A percentile compares a stretch with the other conserved stretches of the same genome.
Evolutionary conservation across 345 rosid genomes (phyloP).

Genomic region (Physaria fendleri): DNA sequence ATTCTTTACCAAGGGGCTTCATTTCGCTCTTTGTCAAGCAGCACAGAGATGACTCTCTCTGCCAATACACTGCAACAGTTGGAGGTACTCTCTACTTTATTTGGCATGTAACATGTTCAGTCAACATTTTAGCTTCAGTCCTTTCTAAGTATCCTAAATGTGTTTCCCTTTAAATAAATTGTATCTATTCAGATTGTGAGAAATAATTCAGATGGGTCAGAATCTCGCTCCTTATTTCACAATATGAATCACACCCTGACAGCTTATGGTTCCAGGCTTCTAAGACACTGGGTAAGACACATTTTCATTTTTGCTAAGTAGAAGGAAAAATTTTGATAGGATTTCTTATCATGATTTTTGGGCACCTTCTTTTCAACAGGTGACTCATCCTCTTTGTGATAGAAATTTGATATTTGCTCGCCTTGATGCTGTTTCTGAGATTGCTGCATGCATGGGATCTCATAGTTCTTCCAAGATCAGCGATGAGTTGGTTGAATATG

Average conservation of each 20-base stretch:
- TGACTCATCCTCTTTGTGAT: conserved; percentile 84
- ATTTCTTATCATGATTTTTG: not conserved
- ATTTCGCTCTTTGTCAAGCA: conserved; percentile 64
- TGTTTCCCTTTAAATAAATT: conserved; percentile 1
- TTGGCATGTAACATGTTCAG: not conserved
- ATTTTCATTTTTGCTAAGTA: not conserved
- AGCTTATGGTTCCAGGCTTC: conserved; percentile 79
- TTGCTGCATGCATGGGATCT: conserved; percentile 70
- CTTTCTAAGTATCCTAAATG: not conserved
- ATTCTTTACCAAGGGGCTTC: conserved; percentile 66
- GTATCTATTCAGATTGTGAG: conserved; percentile 53
- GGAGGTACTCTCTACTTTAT: conserved; percentile 47
- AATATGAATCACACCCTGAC: conserved; percentile 76
- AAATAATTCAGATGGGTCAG: conserved; percentile 74
- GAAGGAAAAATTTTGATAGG: not conserved
- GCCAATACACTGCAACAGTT: conserved; percentile 85
- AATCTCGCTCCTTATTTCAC: conserved; percentile 73
- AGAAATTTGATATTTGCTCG: conserved; percentile 81
- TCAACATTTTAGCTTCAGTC: not conserved
- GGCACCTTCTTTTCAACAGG: conserved; percentile 42
- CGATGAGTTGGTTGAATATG: conserved; percentile 34
- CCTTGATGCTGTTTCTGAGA: conserved; percentile 98
- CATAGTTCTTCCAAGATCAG: conserved; percentile 36
- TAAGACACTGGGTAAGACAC: conserved; percentile 80
- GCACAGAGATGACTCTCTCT: conserved; percentile 71